A percentile compares a stretch with the other conserved stretches of the same genome.
Evolutionary conservation across 805 yeast genomes (phyloP).

Genomic region (Wickerhamomyces canadensis): DNA sequence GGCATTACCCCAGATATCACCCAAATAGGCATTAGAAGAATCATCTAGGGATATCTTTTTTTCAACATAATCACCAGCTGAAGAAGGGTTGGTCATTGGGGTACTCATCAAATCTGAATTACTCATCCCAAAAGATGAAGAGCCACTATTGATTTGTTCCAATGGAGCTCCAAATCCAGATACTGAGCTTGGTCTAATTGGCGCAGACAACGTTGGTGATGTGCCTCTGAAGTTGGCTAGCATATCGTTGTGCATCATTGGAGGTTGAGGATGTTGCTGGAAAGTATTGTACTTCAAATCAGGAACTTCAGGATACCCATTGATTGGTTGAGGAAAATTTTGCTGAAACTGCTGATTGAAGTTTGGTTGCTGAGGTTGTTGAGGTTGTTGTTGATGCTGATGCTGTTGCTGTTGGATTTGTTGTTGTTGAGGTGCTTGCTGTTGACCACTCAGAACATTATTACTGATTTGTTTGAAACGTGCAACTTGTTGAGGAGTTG

Average conservation of each 20-base stretch:
- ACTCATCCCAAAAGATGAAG: slow-evolving; percentile 14
- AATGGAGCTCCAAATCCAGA: slow-evolving; percentile 12
- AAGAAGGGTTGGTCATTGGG: slow-evolving; percentile 7
- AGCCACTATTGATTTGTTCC: slow-evolving; percentile 11
- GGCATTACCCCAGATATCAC: slow-evolving; percentile 24
- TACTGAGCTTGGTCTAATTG: slow-evolving; percentile 12
- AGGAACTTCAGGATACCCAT: background rate
- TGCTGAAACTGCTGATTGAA: slow-evolving; percentile 1
- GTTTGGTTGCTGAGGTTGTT: slow-evolving; percentile 4
- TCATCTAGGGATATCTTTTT: slow-evolving; percentile 17
- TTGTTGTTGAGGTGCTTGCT: background rate
- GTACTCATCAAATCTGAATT: slow-evolving; percentile 11
- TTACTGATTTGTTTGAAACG: slow-evolving; percentile 12
- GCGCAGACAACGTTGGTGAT: slow-evolving; percentile 14
- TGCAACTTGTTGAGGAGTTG: slow-evolving; percentile 13
- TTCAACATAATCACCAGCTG: slow-evolving; percentile 9
- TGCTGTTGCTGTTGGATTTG: slow-evolving; percentile 1
- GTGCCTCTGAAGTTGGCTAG: slow-evolving; percentile 11
- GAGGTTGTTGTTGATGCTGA: slow-evolving; percentile 3
- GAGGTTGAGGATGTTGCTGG: slow-evolving; percentile 12
- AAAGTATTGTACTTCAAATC: slow-evolving; percentile 9
- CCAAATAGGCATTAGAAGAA: slow-evolving; percentile 14
- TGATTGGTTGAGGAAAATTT: background rate
- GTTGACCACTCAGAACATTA: background rate
- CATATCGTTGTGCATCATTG: slow-evolving; percentile 10